Evolutionary conservation across 495 filamentous ascomycete species (phyloP), one percentile per base, ranked within the genome.

Genomic region (Apodospora peruviana): DNA sequence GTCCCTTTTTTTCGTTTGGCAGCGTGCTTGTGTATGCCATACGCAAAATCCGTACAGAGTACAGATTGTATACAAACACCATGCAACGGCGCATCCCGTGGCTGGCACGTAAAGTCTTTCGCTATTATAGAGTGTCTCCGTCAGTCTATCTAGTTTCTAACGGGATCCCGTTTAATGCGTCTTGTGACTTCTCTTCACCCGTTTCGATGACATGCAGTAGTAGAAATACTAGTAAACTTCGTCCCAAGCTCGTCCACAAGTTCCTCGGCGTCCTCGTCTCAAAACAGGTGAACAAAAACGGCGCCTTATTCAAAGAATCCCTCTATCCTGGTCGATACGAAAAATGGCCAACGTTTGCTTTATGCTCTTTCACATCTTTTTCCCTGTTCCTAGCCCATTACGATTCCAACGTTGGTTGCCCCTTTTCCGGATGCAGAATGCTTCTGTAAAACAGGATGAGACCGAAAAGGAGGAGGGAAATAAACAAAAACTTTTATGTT

Each of bases 131-230:
- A 25, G 40, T 22, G 37, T 52, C 52, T 38, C 55, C 47, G 48
- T 56, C 53, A 47, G 45, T 64, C 57, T 63, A 62, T 62, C 56
- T 58, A 57, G 35, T 22, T 17, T 60, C 55, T 60, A 60, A 48
- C 55, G 50, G 52, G 50, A 43, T 19, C 52, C 32, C 34, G 32
- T 63, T 55, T 60, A 58, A 46, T 53, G 48, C 37, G 32, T 24
- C 47, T 23, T 48, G 25, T 43, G 20, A 20, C 18, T 8, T 18
- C 23, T 9, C 2, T 22, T 22, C 21, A 18, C 19, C 39, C 39
- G n/a, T 9, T 14, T 18, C 14, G 8, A 20, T 40, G 12, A 16
- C 18, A 40, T 14, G 2, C 12, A 40, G 18, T 16, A 17, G 14
- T 16, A 35, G 5, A 35, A 10, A 35, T 35, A n/a, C 32, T 11